These are phyloP conservation scores for Hibiscus mutabilis DNA, from an alignment of 345 rosid species.

Conservation along the genomic window DNA sequence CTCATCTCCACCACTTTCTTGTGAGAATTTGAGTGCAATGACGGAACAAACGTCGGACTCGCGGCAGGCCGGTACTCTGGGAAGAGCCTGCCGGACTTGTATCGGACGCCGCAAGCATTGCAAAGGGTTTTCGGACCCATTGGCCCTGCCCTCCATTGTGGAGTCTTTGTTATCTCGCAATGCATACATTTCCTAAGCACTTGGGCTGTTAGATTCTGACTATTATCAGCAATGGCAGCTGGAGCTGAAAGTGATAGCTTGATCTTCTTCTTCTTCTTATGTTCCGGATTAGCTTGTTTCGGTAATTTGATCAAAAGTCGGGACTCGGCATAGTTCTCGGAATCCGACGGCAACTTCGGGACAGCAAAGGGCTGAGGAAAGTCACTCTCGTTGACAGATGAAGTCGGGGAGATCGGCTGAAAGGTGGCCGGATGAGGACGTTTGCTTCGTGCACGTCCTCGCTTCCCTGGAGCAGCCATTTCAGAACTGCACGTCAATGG, in stretches of 20 bases:
- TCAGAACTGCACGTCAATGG: constrained; percentile 35
- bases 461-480: constrained; percentile 31
- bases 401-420: constrained; percentile 41
- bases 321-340: constrained; percentile 51
- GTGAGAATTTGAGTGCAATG: constrained; percentile 91
- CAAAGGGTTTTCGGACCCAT: constrained; percentile 97
- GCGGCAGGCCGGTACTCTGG: constrained; percentile 96
- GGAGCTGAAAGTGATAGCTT: constrained; percentile 38
- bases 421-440: constrained; percentile 76
- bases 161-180: constrained; percentile 89
- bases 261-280: constrained; percentile 72
- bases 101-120: constrained; percentile 94
- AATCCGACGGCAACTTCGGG: constrained; percentile 34
- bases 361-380: constrained; percentile 10
- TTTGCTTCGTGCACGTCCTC: constrained; percentile 89
- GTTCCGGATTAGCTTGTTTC: constrained; percentile 44
- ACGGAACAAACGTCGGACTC: constrained; percentile 83
- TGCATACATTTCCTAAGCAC: constrained; percentile 88
- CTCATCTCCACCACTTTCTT: constrained; percentile 95
- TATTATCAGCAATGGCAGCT: constrained; percentile 23
- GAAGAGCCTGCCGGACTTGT: constrained; percentile 90
- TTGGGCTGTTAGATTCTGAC: constrained; percentile 29
- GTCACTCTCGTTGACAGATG: constrained; percentile 30
- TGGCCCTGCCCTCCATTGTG: constrained; percentile 99
- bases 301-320: constrained; percentile 63